Conservation (phyloP, 208 protist species). For the Angomonas ambiguus region DNA sequence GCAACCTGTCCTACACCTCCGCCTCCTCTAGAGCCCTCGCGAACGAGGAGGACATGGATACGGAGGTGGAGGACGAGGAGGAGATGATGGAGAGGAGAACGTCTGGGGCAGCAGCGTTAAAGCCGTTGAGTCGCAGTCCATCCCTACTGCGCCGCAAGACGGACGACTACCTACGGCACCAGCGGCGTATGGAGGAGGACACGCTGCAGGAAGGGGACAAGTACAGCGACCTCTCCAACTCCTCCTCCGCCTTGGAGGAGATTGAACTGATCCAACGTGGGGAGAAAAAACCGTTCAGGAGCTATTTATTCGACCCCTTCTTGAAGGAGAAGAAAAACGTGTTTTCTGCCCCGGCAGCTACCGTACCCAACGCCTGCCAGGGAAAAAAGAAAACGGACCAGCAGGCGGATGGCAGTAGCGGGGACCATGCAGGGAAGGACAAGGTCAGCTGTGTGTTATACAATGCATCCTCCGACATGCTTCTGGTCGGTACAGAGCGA, state of each 20-base stretch:
- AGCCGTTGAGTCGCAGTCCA: neutral
- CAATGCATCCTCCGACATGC: neutral
- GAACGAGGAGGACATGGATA: neutral
- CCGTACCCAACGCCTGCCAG: too few relatives aligned
- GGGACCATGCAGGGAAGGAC: slow-evolving; percentile 8
- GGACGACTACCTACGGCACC: slow-evolving; percentile 5
- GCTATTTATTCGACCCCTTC: neutral
- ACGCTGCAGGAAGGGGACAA: too few relatives aligned
- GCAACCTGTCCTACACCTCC: too few relatives aligned
- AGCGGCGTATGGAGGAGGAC: slow-evolving; percentile 4
- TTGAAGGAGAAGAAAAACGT: neutral
- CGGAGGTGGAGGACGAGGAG: neutral
- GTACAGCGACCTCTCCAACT: too few relatives aligned
- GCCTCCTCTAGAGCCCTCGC: too few relatives aligned
- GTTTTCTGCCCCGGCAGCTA: too few relatives aligned
- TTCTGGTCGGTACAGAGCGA: neutral
- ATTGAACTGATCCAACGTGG: neutral
- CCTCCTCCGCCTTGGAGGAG: neutral
- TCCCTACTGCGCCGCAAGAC: neutral
- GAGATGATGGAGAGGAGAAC: neutral
- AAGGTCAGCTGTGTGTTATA: neutral
- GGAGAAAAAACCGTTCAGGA: neutral
- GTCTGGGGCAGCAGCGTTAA: neutral
- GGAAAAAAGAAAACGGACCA: too few relatives aligned
- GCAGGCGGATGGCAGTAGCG: slow-evolving; percentile 6